Conservation (phyloP, 345 rosid genomes). For the Schrenkiella parvula region DNA sequence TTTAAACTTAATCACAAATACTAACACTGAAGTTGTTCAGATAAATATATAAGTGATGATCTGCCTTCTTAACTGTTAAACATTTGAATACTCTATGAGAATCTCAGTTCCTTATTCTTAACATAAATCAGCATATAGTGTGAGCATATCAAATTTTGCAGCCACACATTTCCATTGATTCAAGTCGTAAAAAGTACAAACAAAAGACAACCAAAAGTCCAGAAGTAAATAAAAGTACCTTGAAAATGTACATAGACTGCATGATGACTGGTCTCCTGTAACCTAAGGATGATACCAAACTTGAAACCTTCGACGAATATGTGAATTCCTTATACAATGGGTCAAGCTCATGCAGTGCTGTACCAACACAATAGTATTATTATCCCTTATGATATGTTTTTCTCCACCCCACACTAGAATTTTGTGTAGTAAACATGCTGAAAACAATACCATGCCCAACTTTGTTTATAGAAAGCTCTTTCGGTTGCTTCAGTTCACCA, state of each 20-base stretch:
- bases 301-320: conserved; percentile 52
- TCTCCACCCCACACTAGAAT: not conserved
- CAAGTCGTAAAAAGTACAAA: not conserved
- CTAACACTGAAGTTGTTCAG: not conserved
- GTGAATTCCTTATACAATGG: conserved; percentile 69
- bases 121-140: not conserved
- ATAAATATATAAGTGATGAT: not conserved
- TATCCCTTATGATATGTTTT: not conserved
- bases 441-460: conserved; percentile 74
- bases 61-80: not conserved
- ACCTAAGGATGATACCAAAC: conserved; percentile 62
- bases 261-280: conserved; percentile 70
- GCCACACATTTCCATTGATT: not conserved
- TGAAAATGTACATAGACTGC: conserved; percentile 96
- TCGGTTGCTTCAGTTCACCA: conserved; percentile 73
- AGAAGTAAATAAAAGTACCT: conserved; percentile 43
- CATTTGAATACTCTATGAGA: not conserved
- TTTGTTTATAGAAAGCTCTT: conserved; percentile 90
- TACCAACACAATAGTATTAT: conserved; percentile 11
- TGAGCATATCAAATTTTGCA: not conserved
- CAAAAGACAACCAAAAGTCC: not conserved
- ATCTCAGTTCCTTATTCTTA: not conserved
- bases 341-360: conserved; percentile 87
- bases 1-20: not conserved
- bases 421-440: conserved; percentile 5